phyloP scores from a whole-genome alignment of 306 rosid genomes.

The Prunus davidiana region DNA sequence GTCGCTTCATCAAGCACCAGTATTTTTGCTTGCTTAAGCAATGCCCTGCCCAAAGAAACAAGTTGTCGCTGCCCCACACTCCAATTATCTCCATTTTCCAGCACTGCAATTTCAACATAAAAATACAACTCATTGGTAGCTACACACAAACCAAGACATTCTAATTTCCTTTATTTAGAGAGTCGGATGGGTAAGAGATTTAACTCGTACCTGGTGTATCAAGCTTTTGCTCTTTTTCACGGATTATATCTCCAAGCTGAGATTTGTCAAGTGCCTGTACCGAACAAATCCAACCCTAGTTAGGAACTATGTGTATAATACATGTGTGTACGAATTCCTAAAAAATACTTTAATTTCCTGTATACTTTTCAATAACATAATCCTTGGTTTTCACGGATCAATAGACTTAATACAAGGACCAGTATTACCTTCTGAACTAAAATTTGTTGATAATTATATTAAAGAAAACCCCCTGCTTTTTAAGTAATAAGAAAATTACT shows the following conservation, averaged over 20 bases:
- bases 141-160: not conserved
- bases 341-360: not conserved
- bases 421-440: not conserved
- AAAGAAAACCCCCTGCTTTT: not conserved
- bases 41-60: conserved; percentile 89
- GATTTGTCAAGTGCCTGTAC: conserved; percentile 82
- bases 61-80: conserved; percentile 99
- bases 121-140: conserved; percentile 10
- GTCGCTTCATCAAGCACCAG: conserved; percentile 98
- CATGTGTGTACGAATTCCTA: not conserved
- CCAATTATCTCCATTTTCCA: conserved; percentile 99
- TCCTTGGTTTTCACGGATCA: not conserved
- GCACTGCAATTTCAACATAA: conserved; percentile 51
- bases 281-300: conserved; percentile 6
- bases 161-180: not conserved
- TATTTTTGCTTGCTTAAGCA: conserved; percentile 86
- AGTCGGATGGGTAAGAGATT: not conserved
- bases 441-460: not conserved
- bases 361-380: not conserved
- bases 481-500: not conserved
- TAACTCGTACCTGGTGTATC: conserved; percentile 65
- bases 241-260: conserved; percentile 76
- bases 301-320: not conserved
- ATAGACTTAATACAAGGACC: not conserved
- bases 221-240: conserved; percentile 63